Percentiles rank a stretch among this genome's conserved stretches.
Conservation (phyloP, 805 yeast species). For the Saccharomycopsis fodiens region DNA sequence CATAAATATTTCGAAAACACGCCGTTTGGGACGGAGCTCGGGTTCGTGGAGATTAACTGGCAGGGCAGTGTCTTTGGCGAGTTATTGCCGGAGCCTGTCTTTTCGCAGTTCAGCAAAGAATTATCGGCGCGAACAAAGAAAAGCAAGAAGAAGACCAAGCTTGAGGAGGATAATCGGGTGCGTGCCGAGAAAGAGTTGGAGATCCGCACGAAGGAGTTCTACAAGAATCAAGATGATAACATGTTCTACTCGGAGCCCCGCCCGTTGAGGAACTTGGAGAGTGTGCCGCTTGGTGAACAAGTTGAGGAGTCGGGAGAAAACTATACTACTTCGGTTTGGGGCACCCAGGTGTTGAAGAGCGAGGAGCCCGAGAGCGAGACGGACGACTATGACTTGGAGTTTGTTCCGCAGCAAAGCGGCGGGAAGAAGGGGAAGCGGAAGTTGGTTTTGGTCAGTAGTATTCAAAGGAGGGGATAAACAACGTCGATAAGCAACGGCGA, state of each 20-base stretch:
- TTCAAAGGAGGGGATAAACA: constrained; percentile 1
- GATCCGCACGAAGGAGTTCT: constrained; percentile 49
- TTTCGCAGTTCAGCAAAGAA: constrained; percentile 43
- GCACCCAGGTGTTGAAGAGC: constrained; percentile 14
- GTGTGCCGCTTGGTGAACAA: not conserved
- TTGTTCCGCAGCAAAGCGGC: not conserved
- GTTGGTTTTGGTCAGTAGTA: constrained; percentile 10
- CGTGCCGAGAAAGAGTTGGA: constrained; percentile 54
- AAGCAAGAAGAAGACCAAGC: constrained; percentile 39
- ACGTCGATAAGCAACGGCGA: no score
- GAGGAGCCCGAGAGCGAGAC: constrained; percentile 4
- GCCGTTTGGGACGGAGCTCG: constrained; percentile 80
- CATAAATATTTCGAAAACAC: constrained; percentile 72
- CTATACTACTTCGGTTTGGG: constrained; percentile 20
- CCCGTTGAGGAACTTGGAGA: not conserved
- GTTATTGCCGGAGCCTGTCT: constrained; percentile 35
- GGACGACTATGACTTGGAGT: constrained; percentile 12
- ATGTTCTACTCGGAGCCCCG: constrained; percentile 1
- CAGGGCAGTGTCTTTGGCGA: constrained; percentile 25
- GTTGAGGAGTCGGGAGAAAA: not conserved
- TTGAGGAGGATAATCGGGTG: constrained; percentile 54
- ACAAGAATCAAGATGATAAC: constrained; percentile 46
- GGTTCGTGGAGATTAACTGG: constrained; percentile 87
- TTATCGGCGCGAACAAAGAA: constrained; percentile 48
- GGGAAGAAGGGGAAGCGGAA: constrained; percentile 16